Conservation (phyloP, 805 yeast genomes). For the Yarrowia sp. region DNA sequence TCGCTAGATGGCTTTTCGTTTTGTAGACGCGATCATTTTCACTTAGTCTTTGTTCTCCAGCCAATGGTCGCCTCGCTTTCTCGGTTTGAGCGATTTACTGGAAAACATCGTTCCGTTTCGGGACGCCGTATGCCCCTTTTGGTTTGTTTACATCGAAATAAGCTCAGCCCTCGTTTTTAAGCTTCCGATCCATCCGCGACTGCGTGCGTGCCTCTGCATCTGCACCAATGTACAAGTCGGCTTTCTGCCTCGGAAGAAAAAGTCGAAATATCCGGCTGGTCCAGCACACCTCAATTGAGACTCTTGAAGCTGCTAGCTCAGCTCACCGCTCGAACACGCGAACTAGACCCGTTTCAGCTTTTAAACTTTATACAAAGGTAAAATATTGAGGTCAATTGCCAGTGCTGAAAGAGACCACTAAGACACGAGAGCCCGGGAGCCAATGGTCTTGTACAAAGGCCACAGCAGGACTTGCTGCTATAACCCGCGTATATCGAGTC, state of each 20-base stretch:
- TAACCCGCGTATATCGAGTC: too few relatives aligned
- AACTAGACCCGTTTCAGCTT: background rate
- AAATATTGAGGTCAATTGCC: background rate
- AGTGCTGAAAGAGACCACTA: background rate
- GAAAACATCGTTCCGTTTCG: background rate
- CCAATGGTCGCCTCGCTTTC: background rate
- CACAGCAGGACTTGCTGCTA: too few relatives aligned
- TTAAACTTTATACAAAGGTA: background rate
- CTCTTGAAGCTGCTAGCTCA: background rate
- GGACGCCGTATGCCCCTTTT: background rate
- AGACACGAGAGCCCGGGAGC: background rate
- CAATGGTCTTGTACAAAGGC: too few relatives aligned
- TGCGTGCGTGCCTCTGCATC: background rate
- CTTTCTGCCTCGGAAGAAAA: background rate
- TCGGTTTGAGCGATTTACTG: background rate
- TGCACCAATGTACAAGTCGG: background rate
- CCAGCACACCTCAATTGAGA: background rate
- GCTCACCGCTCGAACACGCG: background rate
- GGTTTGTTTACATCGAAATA: background rate
- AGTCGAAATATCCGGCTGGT: background rate
- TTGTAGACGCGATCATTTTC: background rate
- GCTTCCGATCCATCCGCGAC: background rate
- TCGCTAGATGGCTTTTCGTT: too few relatives aligned
- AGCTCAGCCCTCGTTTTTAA: background rate
- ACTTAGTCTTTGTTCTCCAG: background rate